These are phyloP conservation scores for Trypanosoma lewisi DNA, from an alignment of 208 protist genomes.

Conservation along the genomic window DNA sequence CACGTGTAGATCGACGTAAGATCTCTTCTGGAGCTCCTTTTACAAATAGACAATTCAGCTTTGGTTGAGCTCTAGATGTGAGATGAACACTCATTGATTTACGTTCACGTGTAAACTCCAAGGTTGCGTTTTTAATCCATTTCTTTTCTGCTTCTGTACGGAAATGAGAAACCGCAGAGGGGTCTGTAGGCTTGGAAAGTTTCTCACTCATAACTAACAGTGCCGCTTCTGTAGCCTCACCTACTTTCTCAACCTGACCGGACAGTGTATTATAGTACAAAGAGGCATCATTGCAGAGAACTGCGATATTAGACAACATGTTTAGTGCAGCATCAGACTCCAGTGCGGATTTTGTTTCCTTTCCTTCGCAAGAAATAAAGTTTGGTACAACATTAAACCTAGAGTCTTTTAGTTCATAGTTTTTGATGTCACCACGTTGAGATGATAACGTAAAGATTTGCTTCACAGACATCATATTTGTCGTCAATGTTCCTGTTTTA, in stretches of 20 bases:
- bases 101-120: slow-evolving; percentile 94
- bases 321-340: slow-evolving; percentile 47
- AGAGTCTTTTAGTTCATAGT: slow-evolving; percentile 58
- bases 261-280: slow-evolving; percentile 40
- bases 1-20: slow-evolving; percentile 76
- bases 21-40: slow-evolving; percentile 96
- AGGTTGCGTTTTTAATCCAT: slow-evolving; percentile 68
- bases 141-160: slow-evolving; percentile 21
- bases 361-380: slow-evolving; percentile 27
- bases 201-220: slow-evolving; percentile 91
- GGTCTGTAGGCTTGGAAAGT: slow-evolving; percentile 40
- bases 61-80: slow-evolving; percentile 21
- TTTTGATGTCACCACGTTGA: background rate
- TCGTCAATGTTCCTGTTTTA: slow-evolving; percentile 99
- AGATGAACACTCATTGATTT: slow-evolving; percentile 95
- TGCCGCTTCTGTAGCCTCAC: slow-evolving; percentile 91
- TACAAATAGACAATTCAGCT: slow-evolving; percentile 70
- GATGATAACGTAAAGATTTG: slow-evolving; percentile 48
- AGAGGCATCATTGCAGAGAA: slow-evolving; percentile 82
- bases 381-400: slow-evolving; percentile 43
- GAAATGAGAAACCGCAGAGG: slow-evolving; percentile 27
- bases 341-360: slow-evolving; percentile 12
- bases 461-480: slow-evolving; percentile 96
- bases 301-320: slow-evolving; percentile 55
- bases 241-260: slow-evolving; percentile 60